phyloP scores from a whole-genome alignment of 371 early-diverging fungal species.

The Zychaea mexicana region DNA sequence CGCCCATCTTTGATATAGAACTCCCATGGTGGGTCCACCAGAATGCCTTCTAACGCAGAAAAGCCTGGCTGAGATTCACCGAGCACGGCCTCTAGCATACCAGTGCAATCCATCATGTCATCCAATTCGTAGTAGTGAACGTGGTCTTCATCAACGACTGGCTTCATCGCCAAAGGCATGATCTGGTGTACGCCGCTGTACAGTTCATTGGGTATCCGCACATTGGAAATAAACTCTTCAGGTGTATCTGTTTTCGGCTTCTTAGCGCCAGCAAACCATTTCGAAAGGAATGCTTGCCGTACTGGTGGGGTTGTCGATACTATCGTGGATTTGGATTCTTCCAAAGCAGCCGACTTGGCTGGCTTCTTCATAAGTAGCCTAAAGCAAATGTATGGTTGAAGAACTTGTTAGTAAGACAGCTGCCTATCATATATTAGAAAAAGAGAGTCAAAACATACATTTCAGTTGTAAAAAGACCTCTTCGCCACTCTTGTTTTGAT shows the following conservation, averaged over 20 bases:
- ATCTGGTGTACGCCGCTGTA: conserved; percentile 47
- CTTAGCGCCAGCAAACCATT: conserved; percentile 47
- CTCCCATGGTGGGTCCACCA: conserved; percentile 71
- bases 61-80: background rate
- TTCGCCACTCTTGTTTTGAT: conserved; percentile 44
- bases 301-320: background rate
- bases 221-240: conserved; percentile 42
- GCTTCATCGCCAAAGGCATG: conserved; percentile 13
- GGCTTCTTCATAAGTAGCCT: conserved; percentile 4
- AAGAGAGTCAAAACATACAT: conserved; percentile 21
- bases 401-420: background rate
- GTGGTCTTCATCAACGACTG: background rate
- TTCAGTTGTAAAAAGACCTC: conserved; percentile 42
- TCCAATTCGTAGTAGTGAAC: conserved; percentile 26
- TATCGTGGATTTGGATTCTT: background rate
- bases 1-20: conserved; percentile 56
- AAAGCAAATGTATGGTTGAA: background rate
- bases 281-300: conserved; percentile 36
- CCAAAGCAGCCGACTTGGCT: conserved; percentile 4
- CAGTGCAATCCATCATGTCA: conserved; percentile 33
- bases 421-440: conserved; percentile 2
- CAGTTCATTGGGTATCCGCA: conserved; percentile 43
- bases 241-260: conserved; percentile 43
- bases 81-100: conserved; percentile 23
- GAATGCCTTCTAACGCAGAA: conserved; percentile 51